Percentiles rank a stretch among this genome's conserved stretches.
phyloP scores from a whole-genome alignment of 2,329 filamentous ascomycete genomes.

The Penicillium thymicola region DNA sequence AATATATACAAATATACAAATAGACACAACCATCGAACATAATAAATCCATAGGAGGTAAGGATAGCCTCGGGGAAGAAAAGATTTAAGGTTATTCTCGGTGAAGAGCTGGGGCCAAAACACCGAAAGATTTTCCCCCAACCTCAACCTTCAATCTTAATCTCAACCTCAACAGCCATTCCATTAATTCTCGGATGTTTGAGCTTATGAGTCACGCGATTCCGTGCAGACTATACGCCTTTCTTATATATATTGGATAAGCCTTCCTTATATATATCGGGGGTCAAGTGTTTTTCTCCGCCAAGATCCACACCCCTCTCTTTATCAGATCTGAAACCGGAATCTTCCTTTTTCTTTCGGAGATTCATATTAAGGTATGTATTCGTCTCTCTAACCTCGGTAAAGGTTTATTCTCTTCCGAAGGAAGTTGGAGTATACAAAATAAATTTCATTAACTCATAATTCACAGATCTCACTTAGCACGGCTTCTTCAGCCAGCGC shows the following conservation, averaged over 20 bases:
- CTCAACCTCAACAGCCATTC: constrained; percentile 13
- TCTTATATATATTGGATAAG: background rate
- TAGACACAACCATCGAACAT: background rate
- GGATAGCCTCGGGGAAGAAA: background rate
- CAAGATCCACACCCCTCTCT: constrained; percentile 10
- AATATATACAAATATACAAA: background rate
- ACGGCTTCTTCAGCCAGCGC: background rate
- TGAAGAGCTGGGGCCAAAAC: constrained; percentile 16
- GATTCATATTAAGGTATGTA: background rate
- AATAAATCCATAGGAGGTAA: background rate
- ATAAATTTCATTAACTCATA: background rate
- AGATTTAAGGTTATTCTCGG: constrained; percentile 20
- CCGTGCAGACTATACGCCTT: background rate
- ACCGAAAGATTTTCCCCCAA: constrained; percentile 15
- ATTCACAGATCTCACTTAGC: background rate
- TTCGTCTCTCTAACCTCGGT: background rate
- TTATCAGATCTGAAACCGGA: constrained; percentile 22
- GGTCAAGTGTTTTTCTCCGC: background rate
- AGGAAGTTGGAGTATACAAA: background rate
- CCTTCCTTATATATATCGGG: background rate
- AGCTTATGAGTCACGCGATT: background rate
- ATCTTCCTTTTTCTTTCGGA: background rate
- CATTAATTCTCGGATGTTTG: background rate
- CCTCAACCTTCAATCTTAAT: constrained; percentile 6
- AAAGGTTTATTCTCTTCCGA: background rate